Conservation (phyloP, 306 rosid genomes). For the Prinsepia uniflora region DNA sequence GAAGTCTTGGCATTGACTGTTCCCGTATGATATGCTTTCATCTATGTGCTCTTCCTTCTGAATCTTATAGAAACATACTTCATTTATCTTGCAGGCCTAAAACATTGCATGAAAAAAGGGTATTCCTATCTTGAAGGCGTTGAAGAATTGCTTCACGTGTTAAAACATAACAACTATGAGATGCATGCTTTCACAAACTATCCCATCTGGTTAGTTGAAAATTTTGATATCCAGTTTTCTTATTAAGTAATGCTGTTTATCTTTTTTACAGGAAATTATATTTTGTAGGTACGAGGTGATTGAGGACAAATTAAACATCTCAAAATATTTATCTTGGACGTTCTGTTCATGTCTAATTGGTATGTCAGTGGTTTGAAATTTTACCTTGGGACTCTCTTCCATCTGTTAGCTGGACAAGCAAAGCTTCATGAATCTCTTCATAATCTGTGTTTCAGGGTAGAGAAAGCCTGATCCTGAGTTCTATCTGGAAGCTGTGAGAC, state of each 20-base stretch:
- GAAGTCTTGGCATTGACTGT: neutral
- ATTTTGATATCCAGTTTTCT: slow-evolving; percentile 21
- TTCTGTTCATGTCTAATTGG: slow-evolving; percentile 77
- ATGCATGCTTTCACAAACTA: slow-evolving; percentile 97
- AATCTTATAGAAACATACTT: neutral
- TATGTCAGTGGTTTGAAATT: slow-evolving; percentile 23
- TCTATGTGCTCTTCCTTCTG: neutral
- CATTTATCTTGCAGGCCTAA: slow-evolving; percentile 57
- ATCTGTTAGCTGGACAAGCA: neutral
- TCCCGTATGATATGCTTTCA: neutral
- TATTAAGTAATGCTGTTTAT: slow-evolving; percentile 11
- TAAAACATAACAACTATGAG: slow-evolving; percentile 67
- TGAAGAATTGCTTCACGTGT: slow-evolving; percentile 65
- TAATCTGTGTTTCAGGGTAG: slow-evolving; percentile 53
- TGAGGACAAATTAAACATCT: slow-evolving; percentile 68
- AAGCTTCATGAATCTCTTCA: neutral
- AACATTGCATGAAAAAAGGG: slow-evolving; percentile 67
- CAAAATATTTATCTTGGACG: slow-evolving; percentile 87
- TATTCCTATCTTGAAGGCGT: slow-evolving; percentile 70
- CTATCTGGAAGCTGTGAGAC: slow-evolving; percentile 59
- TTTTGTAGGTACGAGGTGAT: slow-evolving; percentile 74
- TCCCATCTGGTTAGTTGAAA: slow-evolving; percentile 65
- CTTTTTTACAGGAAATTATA: slow-evolving; percentile 15
- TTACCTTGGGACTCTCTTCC: neutral
- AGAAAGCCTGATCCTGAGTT: slow-evolving; percentile 86